Evolutionary conservation across 2,329 filamentous ascomycete species (phyloP), one percentile per base, ranked within the genome.

Genomic region (Exophiala sp.): DNA sequence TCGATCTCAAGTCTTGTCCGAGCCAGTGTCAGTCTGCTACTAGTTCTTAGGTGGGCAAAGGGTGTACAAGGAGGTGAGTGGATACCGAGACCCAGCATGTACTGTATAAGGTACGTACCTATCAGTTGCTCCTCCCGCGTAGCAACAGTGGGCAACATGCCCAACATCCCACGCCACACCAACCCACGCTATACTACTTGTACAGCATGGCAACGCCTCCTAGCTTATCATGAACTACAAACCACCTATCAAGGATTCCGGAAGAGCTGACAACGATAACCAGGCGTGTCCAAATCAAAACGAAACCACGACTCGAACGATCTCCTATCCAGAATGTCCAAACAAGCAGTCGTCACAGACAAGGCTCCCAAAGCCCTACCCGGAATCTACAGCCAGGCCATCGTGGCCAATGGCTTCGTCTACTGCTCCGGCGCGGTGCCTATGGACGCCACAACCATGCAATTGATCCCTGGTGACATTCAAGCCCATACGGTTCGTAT

Each of bases 341-440:
- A 66, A 59, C 63, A 65, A 47, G 64, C 64, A 24, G 68, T 78
- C 24, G 60, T 68, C 38, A 77, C 74, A 13, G 62, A 67, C 42
- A 74, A 74, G 55, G 73, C 76, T 9, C 77, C 73, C 24, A 66
- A 70, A 54, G 75, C 77, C 19, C 65, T 78, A 34, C 76, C 76
- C 0, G 65, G 66, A 1, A 74, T 81, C 59, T 77, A 80, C 64
- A 80, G 75, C 2, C 78, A 84, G 61, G 81, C 79, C 34, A 71
- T 83, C 58, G 73, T 78, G 56, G 74, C 75, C 65, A 80, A 81
- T 61, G 82, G 81, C 60, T 77, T 83, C 64, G 79, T 87, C n/a
- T 86, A 84, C 70, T 85, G 82, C 70, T 84, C 80, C 1, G 83
- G 83, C 19, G 74, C 73, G 54, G 72, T 86, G 24, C 78, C 77